A percentile compares a stretch with the other conserved stretches of the same genome.
Evolutionary conservation across 202 grass and related monocot genomes (phyloP).

Genomic region (Schoenoplectus tabernaemontani): DNA sequence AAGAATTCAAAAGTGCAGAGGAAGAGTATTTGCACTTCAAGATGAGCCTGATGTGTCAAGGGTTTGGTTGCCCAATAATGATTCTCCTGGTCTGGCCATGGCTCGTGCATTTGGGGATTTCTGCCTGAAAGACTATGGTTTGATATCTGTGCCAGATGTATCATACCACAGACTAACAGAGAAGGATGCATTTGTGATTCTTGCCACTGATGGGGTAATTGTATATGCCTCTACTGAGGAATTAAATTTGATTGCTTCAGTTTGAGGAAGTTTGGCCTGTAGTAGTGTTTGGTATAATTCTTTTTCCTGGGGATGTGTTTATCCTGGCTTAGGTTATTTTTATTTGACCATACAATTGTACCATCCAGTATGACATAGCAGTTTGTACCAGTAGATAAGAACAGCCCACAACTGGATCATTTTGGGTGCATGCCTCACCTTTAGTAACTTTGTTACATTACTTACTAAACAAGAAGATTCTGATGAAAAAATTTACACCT

Average conservation of each 20-base stretch:
- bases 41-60: conserved; percentile 82
- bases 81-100: conserved; percentile 78
- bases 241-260: neutral
- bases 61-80: conserved; percentile 71
- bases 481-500: neutral
- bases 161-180: conserved; percentile 48
- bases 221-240: neutral
- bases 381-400: neutral
- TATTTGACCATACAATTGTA: neutral
- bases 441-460: neutral
- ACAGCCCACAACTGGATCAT: neutral
- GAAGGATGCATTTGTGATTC: conserved; percentile 70
- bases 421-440: neutral
- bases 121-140: conserved; percentile 80
- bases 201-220: conserved; percentile 82
- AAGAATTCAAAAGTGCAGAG: conserved; percentile 71
- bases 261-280: neutral
- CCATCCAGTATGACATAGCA: neutral
- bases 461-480: neutral
- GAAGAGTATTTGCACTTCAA: conserved; percentile 69
- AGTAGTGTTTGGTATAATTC: neutral
- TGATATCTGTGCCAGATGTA: conserved; percentile 82
- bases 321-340: neutral
- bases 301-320: neutral
- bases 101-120: conserved; percentile 92